Base-by-base conservation (phyloP, 768 basidiomycete genomes). In the Postia placenta region DNA sequence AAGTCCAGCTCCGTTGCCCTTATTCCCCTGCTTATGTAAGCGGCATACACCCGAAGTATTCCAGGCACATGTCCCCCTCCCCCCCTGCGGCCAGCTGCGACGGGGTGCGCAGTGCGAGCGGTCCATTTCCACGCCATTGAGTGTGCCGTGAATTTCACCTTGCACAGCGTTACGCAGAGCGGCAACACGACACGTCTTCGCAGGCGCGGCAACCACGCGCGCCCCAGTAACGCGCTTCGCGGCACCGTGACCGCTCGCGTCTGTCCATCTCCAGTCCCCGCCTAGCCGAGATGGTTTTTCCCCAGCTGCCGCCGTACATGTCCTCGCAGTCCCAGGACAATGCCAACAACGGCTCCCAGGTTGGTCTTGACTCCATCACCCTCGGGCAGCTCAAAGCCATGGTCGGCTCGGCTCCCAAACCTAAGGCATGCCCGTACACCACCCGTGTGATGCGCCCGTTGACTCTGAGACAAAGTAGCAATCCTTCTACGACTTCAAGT, bases 401-500 rank as follows among this genome's bases (percentile, higher is more conserved):
- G 72, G 84, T 87, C 46, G 73, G 68, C 38, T 73, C 83, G 17
- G 80, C 70, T 17, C 82, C 83, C 35, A 88, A 86, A 66, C 85
- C 85, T 50, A 89, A 87, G 81, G 87, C 79, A 68, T 52, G 72
- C 60, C 22, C 35, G 42, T 25, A 25, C 55, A 52, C 20, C 23
- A 45, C 47, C 43, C 30, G 52, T 49, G 51, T 64, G 54, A 68
- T 51, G 47, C 45, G 35, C 27, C 36, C 33, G 48, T 53, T 60
- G 43, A 48, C 37, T 35, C 49, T 48, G 40, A 23, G 45, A 50
- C 59, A 44, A 55, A 59, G 59, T 68, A 92, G 89, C 87, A 88
- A 81, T 83, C 81, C 7, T 80, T 78, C 58, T 96, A 88, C 66
- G 91, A 93, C 72, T 96, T 87, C 68, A 81, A 87, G 52, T 97